Percentiles rank a stretch among this genome's conserved stretches.
These are phyloP conservation scores for Coemansia sp. DNA, from an alignment of 192 early-diverging fungal genomes.

Conservation along the genomic window DNA sequence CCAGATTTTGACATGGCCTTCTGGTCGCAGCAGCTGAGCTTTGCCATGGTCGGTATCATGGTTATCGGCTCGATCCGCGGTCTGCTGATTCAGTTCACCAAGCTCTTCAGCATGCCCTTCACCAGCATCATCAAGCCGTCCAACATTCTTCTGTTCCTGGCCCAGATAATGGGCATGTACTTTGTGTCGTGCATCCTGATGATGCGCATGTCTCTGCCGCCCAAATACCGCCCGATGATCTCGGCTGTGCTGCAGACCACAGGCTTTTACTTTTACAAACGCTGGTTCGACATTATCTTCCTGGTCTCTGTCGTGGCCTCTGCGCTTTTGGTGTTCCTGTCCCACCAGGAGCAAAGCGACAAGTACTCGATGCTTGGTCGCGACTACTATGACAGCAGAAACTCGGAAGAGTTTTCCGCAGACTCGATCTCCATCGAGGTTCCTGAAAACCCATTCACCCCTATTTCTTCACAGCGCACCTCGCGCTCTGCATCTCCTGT, in stretches of 20 bases:
- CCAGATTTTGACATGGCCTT: conserved; percentile 73
- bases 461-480: conserved; percentile 30
- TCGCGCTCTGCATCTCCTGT: conserved; percentile 39
- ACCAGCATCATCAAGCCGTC: conserved; percentile 71
- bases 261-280: conserved; percentile 88
- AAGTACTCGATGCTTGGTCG: conserved; percentile 54
- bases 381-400: conserved; percentile 39
- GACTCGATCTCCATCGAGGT: conserved; percentile 49
- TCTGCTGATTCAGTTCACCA: conserved; percentile 78
- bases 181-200: conserved; percentile 88
- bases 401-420: conserved; percentile 33
- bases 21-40: conserved; percentile 91
- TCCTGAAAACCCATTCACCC: conserved; percentile 35
- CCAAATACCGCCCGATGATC: conserved; percentile 79
- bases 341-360: conserved; percentile 62
- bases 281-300: conserved; percentile 94
- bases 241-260: conserved; percentile 76
- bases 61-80: conserved; percentile 88
- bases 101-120: conserved; percentile 69
- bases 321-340: conserved; percentile 68
- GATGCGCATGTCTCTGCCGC: conserved; percentile 86
- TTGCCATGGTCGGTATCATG: conserved; percentile 87
- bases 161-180: conserved; percentile 92
- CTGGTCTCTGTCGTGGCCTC: conserved; percentile 76
- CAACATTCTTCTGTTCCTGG: conserved; percentile 74